Evolutionary conservation across 2,329 filamentous ascomycete species (phyloP), one percentile per base, ranked within the genome.

Genomic region (Sporothrix luriei): DNA sequence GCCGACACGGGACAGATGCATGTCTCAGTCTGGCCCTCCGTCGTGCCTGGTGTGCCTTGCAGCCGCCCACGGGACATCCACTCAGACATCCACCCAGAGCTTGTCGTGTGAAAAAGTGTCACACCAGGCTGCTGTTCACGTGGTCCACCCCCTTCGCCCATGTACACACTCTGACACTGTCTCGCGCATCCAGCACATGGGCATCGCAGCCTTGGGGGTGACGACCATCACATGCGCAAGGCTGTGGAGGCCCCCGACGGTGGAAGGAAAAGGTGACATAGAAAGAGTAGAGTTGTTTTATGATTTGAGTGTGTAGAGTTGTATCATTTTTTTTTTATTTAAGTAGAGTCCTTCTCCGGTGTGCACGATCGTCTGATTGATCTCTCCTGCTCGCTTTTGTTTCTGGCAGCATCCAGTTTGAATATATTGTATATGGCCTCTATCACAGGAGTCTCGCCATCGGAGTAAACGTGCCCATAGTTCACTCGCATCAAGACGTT

Each of bases 121-220:
- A 46, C 57, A 46, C 38, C 57, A 62, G 57, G 38, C 57, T 46
- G 33, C 7, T 46, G 57, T 46, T 62, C 57, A 62, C 57, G 57
- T 62, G 57, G 55, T 40, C 33, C 55, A 59, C 29, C 2, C 9
- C 3, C 40, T n/a, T 21, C 33, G 3, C 4, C 13, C 29, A 40
- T 29, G 9, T 40, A 54, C 21, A 24, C n/a, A 29, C 26, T 38
- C 26, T 57, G 6, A 24, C n/a, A 29, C 26, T 38, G 54, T 57
- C 54, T 57, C 29, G 54, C 54, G 13, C 52, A 33, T 26, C 10
- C 14, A n/a, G 6, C 54, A 38, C 54, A 57, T 57, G 54, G 19
- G 52, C 29, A 40, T 40, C 54, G 54, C 54, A 57, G 54, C 54
- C 54, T 57, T 57, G 29, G 21, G 54, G 29, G 26, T 33, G 19